A percentile compares a stretch with the other conserved stretches of the same genome.
These are phyloP conservation scores for Anisodus acutangulus DNA, from an alignment of 257 asterid genomes.

Conservation along the genomic window DNA sequence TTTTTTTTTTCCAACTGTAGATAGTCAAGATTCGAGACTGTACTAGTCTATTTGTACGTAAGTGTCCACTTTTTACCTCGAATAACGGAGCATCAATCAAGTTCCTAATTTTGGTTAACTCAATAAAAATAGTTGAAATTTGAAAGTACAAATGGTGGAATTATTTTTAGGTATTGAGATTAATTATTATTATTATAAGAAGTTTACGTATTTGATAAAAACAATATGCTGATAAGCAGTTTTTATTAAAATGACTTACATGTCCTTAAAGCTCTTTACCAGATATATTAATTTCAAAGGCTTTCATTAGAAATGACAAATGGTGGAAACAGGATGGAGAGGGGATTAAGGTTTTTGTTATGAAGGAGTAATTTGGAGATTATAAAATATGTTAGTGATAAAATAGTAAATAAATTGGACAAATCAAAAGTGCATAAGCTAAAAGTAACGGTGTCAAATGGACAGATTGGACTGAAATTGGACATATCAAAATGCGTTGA, in stretches of 20 bases:
- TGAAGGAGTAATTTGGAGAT: too few species aligned
- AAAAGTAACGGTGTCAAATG: too few species aligned
- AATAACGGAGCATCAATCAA: constrained; percentile 10
- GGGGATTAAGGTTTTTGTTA: too few species aligned
- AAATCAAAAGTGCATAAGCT: too few species aligned
- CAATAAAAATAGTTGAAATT: not conserved
- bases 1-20: not conserved
- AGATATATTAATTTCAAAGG: not conserved
- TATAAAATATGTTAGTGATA: too few species aligned
- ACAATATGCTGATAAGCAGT: too few species aligned
- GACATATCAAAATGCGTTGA: too few species aligned
- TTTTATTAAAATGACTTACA: not conserved
- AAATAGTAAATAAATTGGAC: too few species aligned
- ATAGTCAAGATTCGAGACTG: constrained; percentile 15
- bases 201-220: too few species aligned
- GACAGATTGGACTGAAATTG: too few species aligned
- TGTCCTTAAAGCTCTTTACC: not conserved
- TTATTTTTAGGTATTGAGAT: not conserved
- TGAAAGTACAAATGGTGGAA: not conserved
- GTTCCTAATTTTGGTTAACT: not conserved
- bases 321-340: too few species aligned
- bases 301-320: too few species aligned
- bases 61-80: constrained; percentile 4
- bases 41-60: constrained; percentile 25
- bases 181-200: not conserved